A percentile compares a stretch with the other conserved stretches of the same genome.
phyloP scores from a whole-genome alignment of 2,329 filamentous ascomycete genomes.

The Calonectria hawksworthii region DNA sequence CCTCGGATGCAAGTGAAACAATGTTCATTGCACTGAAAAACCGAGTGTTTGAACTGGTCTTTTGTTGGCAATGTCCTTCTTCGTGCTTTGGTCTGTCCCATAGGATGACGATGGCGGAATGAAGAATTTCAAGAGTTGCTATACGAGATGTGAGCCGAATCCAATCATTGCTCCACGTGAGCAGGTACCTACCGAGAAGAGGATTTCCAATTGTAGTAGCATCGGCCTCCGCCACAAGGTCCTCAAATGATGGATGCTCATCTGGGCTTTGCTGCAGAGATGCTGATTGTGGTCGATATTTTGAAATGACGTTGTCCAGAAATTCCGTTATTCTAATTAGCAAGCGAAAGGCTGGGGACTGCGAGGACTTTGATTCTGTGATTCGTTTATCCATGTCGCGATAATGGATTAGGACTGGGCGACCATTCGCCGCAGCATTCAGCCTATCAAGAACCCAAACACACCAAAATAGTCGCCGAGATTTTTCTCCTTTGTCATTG shows the following conservation, averaged over 20 bases:
- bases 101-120: constrained; percentile 8
- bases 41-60: neutral
- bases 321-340: neutral
- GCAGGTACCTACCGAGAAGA: neutral
- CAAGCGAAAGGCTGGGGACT: neutral
- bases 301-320: constrained; percentile 6
- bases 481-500: neutral
- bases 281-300: constrained; percentile 8
- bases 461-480: constrained; percentile 15
- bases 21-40: constrained; percentile 12
- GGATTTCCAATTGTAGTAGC: neutral
- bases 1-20: constrained; percentile 5
- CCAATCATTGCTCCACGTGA: no score
- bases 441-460: constrained; percentile 17
- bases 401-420: constrained; percentile 7
- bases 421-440: constrained; percentile 18
- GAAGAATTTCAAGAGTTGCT: constrained; percentile 17
- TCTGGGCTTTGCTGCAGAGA: neutral
- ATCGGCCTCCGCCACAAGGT: neutral
- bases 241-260: constrained; percentile 2
- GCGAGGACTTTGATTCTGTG: neutral
- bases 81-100: neutral
- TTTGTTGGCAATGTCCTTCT: neutral
- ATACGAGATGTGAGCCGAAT: neutral
- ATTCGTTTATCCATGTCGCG: constrained; percentile 11